Evolutionary conservation across 2,329 filamentous ascomycete genomes (phyloP).

Genomic region (Sclerotinia borealis): DNA sequence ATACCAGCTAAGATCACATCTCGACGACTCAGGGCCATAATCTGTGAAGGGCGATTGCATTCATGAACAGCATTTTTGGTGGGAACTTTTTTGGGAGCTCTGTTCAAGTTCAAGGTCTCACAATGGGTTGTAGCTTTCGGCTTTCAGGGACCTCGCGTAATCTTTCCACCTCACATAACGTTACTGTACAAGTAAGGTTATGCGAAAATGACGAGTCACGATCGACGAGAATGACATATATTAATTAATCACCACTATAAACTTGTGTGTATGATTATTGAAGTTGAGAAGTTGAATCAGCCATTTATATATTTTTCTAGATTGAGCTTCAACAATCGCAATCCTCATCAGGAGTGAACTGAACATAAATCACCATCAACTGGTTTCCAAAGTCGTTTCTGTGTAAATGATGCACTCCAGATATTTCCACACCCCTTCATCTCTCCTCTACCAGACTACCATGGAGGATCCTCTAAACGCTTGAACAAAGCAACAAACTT

Average conservation of each 20-base stretch:
- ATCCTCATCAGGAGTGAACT: background rate
- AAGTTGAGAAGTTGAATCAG: background rate
- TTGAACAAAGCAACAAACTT: conserved; percentile 90
- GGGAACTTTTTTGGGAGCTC: conserved; percentile 16
- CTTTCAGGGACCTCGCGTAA: conserved; percentile 19
- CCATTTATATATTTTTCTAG: background rate
- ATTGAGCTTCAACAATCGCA: background rate
- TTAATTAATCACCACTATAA: no score
- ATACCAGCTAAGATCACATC: conserved; percentile 63
- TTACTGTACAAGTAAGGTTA: no score
- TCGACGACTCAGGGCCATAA: conserved; percentile 67
- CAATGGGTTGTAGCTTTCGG: conserved; percentile 11
- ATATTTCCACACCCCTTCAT: no score
- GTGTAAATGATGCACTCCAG: background rate
- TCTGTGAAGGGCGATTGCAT: conserved; percentile 27
- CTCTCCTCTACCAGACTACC: conserved; percentile 46
- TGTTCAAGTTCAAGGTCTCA: conserved; percentile 11
- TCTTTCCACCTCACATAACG: conserved; percentile 11
- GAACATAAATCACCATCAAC: background rate
- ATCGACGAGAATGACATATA: background rate
- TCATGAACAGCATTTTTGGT: conserved; percentile 29
- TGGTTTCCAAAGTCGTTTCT: background rate
- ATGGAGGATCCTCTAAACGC: conserved; percentile 55
- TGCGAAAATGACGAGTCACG: conserved; percentile 1
- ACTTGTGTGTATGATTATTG: background rate